Conservation (phyloP, 129 eudicot species). For the Lonicera japonica region DNA sequence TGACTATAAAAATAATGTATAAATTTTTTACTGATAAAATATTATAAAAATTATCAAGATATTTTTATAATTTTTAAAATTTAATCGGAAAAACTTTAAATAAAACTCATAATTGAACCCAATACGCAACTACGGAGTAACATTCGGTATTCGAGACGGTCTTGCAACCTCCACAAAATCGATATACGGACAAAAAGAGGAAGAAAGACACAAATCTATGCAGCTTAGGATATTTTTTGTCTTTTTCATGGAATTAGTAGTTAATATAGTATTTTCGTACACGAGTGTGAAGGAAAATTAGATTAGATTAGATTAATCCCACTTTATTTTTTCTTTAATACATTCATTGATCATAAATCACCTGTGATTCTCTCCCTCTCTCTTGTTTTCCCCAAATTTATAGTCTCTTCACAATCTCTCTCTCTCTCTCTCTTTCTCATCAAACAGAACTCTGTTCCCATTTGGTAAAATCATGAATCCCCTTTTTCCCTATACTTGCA, state of each 20-base stretch:
- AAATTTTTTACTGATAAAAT: too few species aligned
- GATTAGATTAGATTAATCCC: not conserved
- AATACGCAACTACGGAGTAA: too few species aligned
- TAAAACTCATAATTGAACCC: too few species aligned
- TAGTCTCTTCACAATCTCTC: conserved; percentile 11
- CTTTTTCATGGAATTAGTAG: conserved; percentile 12
- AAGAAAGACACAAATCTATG: too few species aligned
- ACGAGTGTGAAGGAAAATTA: conserved; percentile 36
- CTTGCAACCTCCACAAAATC: too few species aligned
- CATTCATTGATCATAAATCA: conserved; percentile 24
- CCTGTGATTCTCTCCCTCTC: conserved; percentile 13
- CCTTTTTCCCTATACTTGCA: conserved; percentile 7
- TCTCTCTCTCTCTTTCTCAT: conserved; percentile 4
- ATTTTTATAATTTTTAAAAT: too few species aligned
- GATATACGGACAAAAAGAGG: too few species aligned
- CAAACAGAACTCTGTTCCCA: conserved; percentile 8
- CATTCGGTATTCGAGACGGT: too few species aligned
- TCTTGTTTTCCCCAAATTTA: not conserved
- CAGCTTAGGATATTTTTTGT: not conserved
- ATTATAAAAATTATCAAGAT: too few species aligned
- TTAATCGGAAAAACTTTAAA: too few species aligned
- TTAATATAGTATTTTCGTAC: conserved; percentile 39
- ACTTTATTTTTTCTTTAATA: conserved; percentile 13
- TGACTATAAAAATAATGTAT: too few species aligned
- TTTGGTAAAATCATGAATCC: conserved; percentile 9